Evolutionary conservation across 352 stramenopile genomes (phyloP).

Genomic region (Globisporangium middletonii): DNA sequence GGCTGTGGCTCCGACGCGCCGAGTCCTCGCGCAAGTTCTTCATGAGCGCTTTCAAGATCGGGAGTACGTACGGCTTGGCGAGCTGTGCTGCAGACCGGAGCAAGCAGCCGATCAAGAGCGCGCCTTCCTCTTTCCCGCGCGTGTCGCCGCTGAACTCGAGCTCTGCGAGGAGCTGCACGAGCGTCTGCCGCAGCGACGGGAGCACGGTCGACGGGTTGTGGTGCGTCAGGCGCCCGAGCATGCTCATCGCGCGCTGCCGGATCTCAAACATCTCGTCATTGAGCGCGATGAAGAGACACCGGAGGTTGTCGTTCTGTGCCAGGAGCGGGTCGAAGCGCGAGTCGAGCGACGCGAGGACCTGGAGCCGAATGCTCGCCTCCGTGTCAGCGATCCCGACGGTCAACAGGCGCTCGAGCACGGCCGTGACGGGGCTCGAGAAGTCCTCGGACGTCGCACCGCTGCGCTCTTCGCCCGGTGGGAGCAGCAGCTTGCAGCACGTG

Average conservation of each 20-base stretch:
- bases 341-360: slow-evolving; percentile 76
- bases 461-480: slow-evolving; percentile 63
- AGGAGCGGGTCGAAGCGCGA: slow-evolving; percentile 77
- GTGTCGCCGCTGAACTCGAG: slow-evolving; percentile 82
- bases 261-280: slow-evolving; percentile 88
- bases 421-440: slow-evolving; percentile 63
- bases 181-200: slow-evolving; percentile 75
- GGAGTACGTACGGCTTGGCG: slow-evolving; percentile 80
- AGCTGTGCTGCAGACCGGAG: slow-evolving; percentile 71
- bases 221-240: slow-evolving; percentile 75
- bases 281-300: slow-evolving; percentile 81
- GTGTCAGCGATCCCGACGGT: slow-evolving; percentile 84
- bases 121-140: slow-evolving; percentile 77
- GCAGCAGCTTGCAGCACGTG: slow-evolving; percentile 81
- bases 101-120: slow-evolving; percentile 74
- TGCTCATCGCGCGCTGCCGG: slow-evolving; percentile 86
- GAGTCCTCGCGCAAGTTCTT: slow-evolving; percentile 86
- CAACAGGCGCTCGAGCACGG: slow-evolving; percentile 71
- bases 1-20: slow-evolving; percentile 52
- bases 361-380: slow-evolving; percentile 78
- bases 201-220: slow-evolving; percentile 80
- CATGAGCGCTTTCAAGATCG: slow-evolving; percentile 81
- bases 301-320: slow-evolving; percentile 77
- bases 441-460: slow-evolving; percentile 61
- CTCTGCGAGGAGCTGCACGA: slow-evolving; percentile 83